Conservation (phyloP, 75 land plant species). For the Pinus tabuliformis region DNA sequence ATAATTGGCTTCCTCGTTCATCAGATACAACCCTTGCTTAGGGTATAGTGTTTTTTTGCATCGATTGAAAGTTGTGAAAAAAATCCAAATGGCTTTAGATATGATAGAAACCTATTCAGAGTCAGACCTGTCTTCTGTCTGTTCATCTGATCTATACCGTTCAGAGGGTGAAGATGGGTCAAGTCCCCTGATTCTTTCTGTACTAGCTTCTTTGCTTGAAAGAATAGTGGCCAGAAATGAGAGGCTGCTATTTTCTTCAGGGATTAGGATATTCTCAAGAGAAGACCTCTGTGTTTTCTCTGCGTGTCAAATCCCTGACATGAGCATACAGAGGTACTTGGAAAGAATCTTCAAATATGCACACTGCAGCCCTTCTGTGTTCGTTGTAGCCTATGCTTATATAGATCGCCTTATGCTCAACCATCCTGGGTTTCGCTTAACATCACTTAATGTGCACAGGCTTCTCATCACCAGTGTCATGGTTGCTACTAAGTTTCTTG, state of each 20-base stretch:
- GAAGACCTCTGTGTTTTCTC: slow-evolving; percentile 26
- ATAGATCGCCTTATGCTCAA: slow-evolving; percentile 60
- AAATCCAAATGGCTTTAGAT: no score
- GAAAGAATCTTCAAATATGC: slow-evolving; percentile 76
- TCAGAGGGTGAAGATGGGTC: neutral
- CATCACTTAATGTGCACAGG: slow-evolving; percentile 62
- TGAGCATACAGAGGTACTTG: slow-evolving; percentile 54
- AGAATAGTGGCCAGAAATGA: neutral
- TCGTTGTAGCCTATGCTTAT: slow-evolving; percentile 76
- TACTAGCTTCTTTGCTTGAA: neutral
- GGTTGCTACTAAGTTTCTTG: slow-evolving; percentile 75
- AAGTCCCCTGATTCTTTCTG: neutral
- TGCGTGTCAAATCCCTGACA: slow-evolving; percentile 40
- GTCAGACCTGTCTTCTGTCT: neutral
- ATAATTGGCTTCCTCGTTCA: no score
- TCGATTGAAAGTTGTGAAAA: no score
- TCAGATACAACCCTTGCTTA: no score
- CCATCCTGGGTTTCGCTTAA: slow-evolving; percentile 38
- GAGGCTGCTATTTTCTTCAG: neutral
- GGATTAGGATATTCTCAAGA: neutral
- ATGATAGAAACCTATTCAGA: no score
- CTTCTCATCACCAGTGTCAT: slow-evolving; percentile 77
- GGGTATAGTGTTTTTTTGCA: no score
- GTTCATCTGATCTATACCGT: neutral
- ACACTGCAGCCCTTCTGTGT: slow-evolving; percentile 51